These are phyloP conservation scores for Moricandia arvensis DNA, from an alignment of 345 rosid genomes.

Conservation along the genomic window DNA sequence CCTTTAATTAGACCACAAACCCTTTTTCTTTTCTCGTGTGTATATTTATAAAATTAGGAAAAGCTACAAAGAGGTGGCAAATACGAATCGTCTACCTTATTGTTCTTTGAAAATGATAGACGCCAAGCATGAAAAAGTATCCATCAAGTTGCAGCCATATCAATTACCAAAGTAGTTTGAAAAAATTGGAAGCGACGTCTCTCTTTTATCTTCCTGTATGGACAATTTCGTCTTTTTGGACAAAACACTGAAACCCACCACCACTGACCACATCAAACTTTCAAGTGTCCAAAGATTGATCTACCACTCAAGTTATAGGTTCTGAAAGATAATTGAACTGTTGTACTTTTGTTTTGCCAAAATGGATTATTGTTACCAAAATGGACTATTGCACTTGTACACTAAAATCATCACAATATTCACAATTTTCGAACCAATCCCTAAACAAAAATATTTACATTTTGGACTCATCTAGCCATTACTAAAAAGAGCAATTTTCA, in stretches of 20 bases:
- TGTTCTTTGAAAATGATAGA: slow-evolving; percentile 24
- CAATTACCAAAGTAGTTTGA: slow-evolving; percentile 6
- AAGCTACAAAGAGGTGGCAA: slow-evolving; percentile 24
- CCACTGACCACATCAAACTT: not conserved
- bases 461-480: not conserved
- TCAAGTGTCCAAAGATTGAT: slow-evolving; percentile 5
- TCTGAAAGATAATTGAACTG: not conserved
- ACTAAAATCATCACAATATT: not conserved
- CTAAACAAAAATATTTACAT: not conserved
- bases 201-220: slow-evolving; percentile 11
- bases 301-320: slow-evolving; percentile 1
- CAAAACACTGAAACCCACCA: not conserved
- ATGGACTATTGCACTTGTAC: not conserved
- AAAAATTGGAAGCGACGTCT: slow-evolving; percentile 10
- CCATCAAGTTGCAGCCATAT: slow-evolving; percentile 23
- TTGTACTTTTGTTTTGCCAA: not conserved
- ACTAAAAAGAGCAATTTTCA: not conserved
- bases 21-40: not conserved
- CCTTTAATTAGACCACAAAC: not conserved
- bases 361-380: not conserved
- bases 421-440: not conserved
- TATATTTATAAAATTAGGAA: not conserved
- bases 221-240: slow-evolving; percentile 9
- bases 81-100: slow-evolving; percentile 25
- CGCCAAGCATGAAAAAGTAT: slow-evolving; percentile 35